phyloP scores from a whole-genome alignment of 108 stramenopile species.

The Ochromonas danica region DNA sequence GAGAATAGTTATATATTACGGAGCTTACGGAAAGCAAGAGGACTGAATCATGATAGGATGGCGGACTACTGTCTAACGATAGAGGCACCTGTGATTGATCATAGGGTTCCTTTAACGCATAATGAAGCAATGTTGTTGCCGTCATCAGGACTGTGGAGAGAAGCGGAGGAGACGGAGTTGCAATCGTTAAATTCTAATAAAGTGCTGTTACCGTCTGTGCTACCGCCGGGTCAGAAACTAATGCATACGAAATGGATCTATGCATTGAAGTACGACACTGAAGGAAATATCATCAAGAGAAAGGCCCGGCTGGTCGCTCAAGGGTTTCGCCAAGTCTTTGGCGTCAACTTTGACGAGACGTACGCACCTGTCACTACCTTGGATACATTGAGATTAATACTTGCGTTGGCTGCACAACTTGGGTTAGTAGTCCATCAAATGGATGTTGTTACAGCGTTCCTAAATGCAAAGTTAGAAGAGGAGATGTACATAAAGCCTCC shows the following conservation, averaged over 20 bases:
- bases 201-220: not conserved
- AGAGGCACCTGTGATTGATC: conserved; percentile 14
- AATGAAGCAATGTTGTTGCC: conserved; percentile 6
- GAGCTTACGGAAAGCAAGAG: conserved; percentile 14
- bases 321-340: conserved; percentile 12
- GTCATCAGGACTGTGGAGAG: not conserved
- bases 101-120: conserved; percentile 15
- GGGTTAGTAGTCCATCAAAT: not conserved
- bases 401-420: not conserved
- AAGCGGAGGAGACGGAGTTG: conserved; percentile 8
- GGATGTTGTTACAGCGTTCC: conserved; percentile 32
- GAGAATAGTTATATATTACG: conserved; percentile 17
- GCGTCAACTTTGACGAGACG: conserved; percentile 21
- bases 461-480: conserved; percentile 17
- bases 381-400: not conserved
- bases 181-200: not conserved
- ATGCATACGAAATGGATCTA: conserved; percentile 32
- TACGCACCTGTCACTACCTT: not conserved
- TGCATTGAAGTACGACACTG: not conserved
- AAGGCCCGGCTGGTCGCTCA: conserved; percentile 23
- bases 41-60: conserved; percentile 15
- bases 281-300: conserved; percentile 7
- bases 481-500: conserved; percentile 5
- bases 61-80: conserved; percentile 14
- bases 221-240: not conserved